Evolutionary conservation across 306 rosid species (phyloP).

Genomic region (Quercus ilex): DNA sequence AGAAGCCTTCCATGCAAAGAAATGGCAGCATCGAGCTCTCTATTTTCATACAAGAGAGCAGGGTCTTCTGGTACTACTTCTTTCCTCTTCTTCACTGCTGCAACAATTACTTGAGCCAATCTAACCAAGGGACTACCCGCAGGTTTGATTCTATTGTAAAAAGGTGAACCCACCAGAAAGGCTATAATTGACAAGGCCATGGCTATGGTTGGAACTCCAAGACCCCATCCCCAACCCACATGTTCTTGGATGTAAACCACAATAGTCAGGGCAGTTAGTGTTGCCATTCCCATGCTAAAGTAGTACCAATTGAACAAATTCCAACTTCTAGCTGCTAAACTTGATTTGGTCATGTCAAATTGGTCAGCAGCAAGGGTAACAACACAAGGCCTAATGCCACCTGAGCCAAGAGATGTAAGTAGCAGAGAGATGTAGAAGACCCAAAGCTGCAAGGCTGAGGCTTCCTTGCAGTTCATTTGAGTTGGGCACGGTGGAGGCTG

Average conservation of each 20-base stretch:
- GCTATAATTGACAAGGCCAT: slow-evolving; percentile 61
- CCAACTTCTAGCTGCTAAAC: slow-evolving; percentile 48
- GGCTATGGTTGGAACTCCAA: slow-evolving; percentile 64
- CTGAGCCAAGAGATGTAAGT: slow-evolving; percentile 72
- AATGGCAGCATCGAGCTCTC: slow-evolving; percentile 60
- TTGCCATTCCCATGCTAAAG: slow-evolving; percentile 65
- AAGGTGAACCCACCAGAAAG: slow-evolving; percentile 61
- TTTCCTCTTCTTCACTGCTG: slow-evolving; percentile 61
- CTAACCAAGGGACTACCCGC: slow-evolving; percentile 75
- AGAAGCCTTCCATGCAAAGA: slow-evolving; percentile 55
- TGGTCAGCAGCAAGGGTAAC: slow-evolving; percentile 86
- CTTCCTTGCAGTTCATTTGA: slow-evolving; percentile 68
- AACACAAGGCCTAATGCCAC: slow-evolving; percentile 77
- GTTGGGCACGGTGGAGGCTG: slow-evolving; percentile 67
- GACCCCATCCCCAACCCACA: slow-evolving; percentile 80
- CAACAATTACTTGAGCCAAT: slow-evolving; percentile 56
- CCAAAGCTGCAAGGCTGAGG: slow-evolving; percentile 46
- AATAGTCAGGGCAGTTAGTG: slow-evolving; percentile 62
- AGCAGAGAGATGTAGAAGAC: slow-evolving; percentile 55
- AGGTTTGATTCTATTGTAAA: slow-evolving; percentile 50
- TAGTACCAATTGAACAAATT: slow-evolving; percentile 75
- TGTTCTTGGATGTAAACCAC: slow-evolving; percentile 79
- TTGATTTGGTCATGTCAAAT: slow-evolving; percentile 56
- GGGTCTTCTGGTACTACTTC: slow-evolving; percentile 36
- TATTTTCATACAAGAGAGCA: slow-evolving; percentile 43